These are phyloP conservation scores for Tephrocybe sp. DNA, from an alignment of 768 basidiomycete genomes.

Conservation along the genomic window DNA sequence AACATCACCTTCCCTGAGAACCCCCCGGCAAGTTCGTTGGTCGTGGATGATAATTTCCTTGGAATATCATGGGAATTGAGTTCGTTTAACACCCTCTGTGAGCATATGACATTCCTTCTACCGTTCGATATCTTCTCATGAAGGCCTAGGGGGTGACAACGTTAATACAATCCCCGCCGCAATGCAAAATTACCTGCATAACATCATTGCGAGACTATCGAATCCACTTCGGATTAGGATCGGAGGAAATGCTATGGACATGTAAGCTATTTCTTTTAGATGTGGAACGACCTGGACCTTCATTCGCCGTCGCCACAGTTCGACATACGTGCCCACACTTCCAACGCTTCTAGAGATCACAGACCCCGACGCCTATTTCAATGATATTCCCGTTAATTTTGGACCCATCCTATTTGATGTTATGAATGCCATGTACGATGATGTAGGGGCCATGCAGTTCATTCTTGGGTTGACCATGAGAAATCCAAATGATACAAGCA, in stretches of 20 bases:
- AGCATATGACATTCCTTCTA: neutral
- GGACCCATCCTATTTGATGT: slow-evolving; percentile 33
- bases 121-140: no score
- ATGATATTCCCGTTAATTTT: slow-evolving; percentile 34
- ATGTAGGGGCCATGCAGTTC: slow-evolving; percentile 32
- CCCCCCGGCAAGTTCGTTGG: slow-evolving; percentile 17
- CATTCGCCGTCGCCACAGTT: slow-evolving; percentile 14
- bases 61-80: slow-evolving; percentile 37
- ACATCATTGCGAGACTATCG: slow-evolving; percentile 26
- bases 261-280: slow-evolving; percentile 16
- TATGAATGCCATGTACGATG: slow-evolving; percentile 31
- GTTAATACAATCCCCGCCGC: slow-evolving; percentile 26
- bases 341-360: slow-evolving; percentile 25
- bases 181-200: slow-evolving; percentile 35
- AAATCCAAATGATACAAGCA: slow-evolving; percentile 21
- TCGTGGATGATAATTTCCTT: slow-evolving; percentile 34
- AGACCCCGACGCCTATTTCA: slow-evolving; percentile 33
- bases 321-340: slow-evolving; percentile 28
- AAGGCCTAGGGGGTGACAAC: slow-evolving; percentile 26
- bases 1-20: slow-evolving; percentile 22
- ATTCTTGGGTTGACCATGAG: slow-evolving; percentile 33
- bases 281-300: neutral
- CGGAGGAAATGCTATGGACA: slow-evolving; percentile 39
- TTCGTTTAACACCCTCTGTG: slow-evolving; percentile 35
- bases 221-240: slow-evolving; percentile 34